Evolutionary conservation across 192 early-diverging fungal species (phyloP), one percentile per base, ranked within the genome.

Genomic region (Coemansia sp.): DNA sequence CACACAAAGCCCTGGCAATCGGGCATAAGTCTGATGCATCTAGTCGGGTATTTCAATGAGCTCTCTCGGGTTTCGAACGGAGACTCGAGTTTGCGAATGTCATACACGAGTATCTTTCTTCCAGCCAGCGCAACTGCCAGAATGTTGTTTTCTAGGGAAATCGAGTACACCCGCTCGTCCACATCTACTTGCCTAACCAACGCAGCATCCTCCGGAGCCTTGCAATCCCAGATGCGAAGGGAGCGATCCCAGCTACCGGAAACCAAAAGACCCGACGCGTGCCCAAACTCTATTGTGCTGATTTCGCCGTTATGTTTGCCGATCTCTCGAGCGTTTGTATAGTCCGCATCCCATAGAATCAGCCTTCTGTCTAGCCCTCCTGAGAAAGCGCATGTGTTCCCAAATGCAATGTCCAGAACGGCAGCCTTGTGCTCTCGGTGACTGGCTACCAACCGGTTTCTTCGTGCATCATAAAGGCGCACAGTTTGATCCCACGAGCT

Each of bases 161-260:
- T 85, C 9, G 93, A 88, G 69, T 91, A 95, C 4, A 97, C 86
- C 68, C 95, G 95, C 58, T 89, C 84, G 0, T 68, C 77, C 25
- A 84, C 66, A 29, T 57, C 62, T 8, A 84, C 28, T 26, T 18
- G 60, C 0, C 9, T 34, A 2, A 64, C 53, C 21, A 48, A 52
- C 25, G 76, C 77, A 8, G 69, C 72, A 21, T 58, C 57, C 3
- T 74, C 68, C 13, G 92, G 86, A 23, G 88, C 55, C 15, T 68
- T 40, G 45, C 43, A 28, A 48, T 79, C 77, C 77, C 77, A 79
- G 7, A 88, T 70, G 9, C 89, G 81, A 43, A 97, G 79, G 6
- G 91, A 84, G 68, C 90, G 89, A 74, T 99, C 97, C 97, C 97
- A 99, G 51, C 90, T 88, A 46, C 95, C 97, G 16, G 94, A 89